Base-by-base conservation (phyloP, 192 early-diverging fungal species). In the Entophlyctis luteolus region DNA sequence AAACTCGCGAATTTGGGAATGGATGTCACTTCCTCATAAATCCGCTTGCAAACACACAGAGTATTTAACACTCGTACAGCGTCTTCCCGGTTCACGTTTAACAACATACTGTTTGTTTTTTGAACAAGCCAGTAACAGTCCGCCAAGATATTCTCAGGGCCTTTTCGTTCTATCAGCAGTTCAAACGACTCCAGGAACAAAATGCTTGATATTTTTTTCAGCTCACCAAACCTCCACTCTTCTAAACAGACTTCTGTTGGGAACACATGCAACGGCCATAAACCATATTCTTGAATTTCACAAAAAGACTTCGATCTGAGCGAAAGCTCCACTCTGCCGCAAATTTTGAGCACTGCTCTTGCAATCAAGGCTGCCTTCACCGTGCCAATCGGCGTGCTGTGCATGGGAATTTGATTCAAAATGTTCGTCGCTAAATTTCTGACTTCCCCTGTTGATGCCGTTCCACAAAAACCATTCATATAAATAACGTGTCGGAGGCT, bases 151-250 rank as follows among this genome's bases (percentile, higher is more conserved):
- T n/a, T n/a, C n/a, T n/a, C n/a, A n/a, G n/a, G 8, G 39, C 39
- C n/a, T 42, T 42, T 42, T 8, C 39, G 10, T 12, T 42, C 39
- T 8, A 42, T 12, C 8, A 65, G 8, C 45, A 48, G 32, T 14
- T 65, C 62, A 50, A 50, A 65, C n/a, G 33, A 33, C 32, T 65
- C 62, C 14, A 48, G 31, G 4, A 32, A 10, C 6, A 50, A 6
- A 20, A 65, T 6, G n/a, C 47, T 22, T 20, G 33, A 28, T 20
- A 12, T 50, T 20, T 65, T 65, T 33, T 65, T 65, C 27, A 65
- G 14, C 27, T 65, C 62, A 18, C 10, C 20, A 33, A 65, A 65
- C n/a, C 62, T 16, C 62, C 62, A 65, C 34, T 65, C 62, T 27
- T 65, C 62, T 8, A 65, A 20, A 8, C 20, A 20, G 12, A 14